These are phyloP conservation scores for Claviceps arundinis DNA, from an alignment of 2,329 filamentous ascomycete genomes.

Conservation along the genomic window DNA sequence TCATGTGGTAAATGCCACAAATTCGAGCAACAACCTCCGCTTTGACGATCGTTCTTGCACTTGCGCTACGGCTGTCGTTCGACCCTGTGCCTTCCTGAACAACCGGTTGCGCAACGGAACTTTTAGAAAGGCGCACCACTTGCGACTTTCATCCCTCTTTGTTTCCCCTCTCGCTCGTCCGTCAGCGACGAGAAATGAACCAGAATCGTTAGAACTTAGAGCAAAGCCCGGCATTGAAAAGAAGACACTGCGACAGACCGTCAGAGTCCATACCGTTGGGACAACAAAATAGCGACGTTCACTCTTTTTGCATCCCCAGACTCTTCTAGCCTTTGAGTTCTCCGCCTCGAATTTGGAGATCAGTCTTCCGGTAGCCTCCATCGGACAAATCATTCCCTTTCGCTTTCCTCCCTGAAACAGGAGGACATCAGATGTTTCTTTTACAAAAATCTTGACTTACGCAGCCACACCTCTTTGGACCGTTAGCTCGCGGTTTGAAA, in stretches of 20 bases:
- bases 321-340: not conserved
- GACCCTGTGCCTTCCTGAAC: not conserved
- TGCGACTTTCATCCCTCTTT: not conserved
- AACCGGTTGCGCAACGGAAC: not conserved
- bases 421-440: not conserved
- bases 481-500: constrained; percentile 12
- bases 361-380: not conserved
- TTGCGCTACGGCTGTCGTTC: not conserved
- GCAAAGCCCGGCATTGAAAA: constrained; percentile 1
- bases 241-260: not conserved
- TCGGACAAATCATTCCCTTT: not conserved
- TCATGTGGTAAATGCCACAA: constrained; percentile 7
- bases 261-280: not conserved
- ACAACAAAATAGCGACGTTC: not conserved
- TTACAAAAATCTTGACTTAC: constrained; percentile 3
- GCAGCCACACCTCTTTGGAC: constrained; percentile 14
- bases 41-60: not conserved
- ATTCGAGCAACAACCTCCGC: constrained; percentile 2
- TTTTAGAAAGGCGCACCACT: not conserved
- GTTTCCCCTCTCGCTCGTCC: not conserved
- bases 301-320: not conserved
- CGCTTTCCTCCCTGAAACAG: not conserved
- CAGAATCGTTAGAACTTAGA: not conserved
- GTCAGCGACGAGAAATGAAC: constrained; percentile 6
- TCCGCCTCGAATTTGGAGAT: not conserved